Conservation (phyloP, 176 grass and related monocot genomes). For the Pharus latifolius region DNA sequence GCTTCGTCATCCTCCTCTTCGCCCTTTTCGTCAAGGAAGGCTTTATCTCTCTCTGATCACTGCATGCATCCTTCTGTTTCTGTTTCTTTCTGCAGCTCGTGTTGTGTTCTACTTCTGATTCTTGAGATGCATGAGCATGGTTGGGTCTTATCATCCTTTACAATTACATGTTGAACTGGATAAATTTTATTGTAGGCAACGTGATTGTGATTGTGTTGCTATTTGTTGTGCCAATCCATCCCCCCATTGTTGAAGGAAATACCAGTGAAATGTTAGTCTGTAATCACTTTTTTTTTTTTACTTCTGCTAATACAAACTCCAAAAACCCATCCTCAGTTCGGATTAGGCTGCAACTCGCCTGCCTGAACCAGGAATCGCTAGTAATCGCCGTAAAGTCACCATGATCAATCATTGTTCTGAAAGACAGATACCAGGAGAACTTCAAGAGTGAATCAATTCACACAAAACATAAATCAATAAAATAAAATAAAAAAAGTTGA, state of each 20-base stretch:
- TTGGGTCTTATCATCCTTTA: neutral
- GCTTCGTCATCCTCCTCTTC: conserved; percentile 59
- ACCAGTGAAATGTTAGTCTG: neutral
- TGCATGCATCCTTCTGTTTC: neutral
- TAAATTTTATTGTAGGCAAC: neutral
- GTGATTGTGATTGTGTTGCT: neutral
- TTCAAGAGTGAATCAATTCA: neutral
- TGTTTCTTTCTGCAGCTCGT: neutral
- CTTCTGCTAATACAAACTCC: too few species aligned
- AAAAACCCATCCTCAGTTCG: too few species aligned
- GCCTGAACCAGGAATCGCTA: too few species aligned
- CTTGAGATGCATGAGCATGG: too few species aligned
- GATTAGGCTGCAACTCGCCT: too few species aligned
- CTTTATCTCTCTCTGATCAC: conserved; percentile 66
- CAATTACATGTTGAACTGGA: neutral
- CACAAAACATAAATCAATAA: too few species aligned
- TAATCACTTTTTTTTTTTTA: too few species aligned
- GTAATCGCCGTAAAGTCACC: too few species aligned
- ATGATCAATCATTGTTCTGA: too few species aligned
- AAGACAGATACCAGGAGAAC: neutral
- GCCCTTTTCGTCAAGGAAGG: conserved; percentile 93
- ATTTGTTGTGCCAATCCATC: neutral
- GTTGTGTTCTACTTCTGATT: neutral
- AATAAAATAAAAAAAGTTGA: too few species aligned
- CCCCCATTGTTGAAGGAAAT: neutral